These are phyloP conservation scores for Wickerhamomyces chambardii DNA, from an alignment of 805 yeast species.

Conservation along the genomic window DNA sequence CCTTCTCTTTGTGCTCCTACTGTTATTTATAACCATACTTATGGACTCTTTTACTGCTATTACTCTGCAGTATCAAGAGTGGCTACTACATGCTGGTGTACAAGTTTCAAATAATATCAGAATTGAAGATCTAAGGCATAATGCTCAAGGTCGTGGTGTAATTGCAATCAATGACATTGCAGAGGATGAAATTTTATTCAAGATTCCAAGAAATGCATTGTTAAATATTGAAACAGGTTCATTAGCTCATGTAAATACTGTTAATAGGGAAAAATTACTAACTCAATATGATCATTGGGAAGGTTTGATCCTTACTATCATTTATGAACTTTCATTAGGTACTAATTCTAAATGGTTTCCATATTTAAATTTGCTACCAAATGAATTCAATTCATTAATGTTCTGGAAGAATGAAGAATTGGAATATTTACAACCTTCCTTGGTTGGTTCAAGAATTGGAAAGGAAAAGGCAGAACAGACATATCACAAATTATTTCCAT, in stretches of 20 bases:
- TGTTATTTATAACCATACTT: too few relatives aligned
- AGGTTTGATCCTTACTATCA: slow-evolving; percentile 56
- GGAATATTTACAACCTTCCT: slow-evolving; percentile 53
- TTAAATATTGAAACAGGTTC: slow-evolving; percentile 54
- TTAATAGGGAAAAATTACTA: slow-evolving; percentile 24
- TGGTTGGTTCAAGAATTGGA: slow-evolving; percentile 65
- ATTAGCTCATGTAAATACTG: slow-evolving; percentile 23
- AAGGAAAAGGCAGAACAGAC: slow-evolving; percentile 52
- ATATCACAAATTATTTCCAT: slow-evolving; percentile 37
- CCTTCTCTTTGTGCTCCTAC: too few relatives aligned
- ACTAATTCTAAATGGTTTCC: slow-evolving; percentile 52
- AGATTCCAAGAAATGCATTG: slow-evolving; percentile 51
- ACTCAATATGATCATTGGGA: slow-evolving; percentile 63
- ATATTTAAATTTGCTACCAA: slow-evolving; percentile 69
- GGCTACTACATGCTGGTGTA: slow-evolving; percentile 36
- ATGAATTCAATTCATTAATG: slow-evolving; percentile 56
- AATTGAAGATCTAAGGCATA: slow-evolving; percentile 49
- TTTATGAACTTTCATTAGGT: slow-evolving; percentile 46
- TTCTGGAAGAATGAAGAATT: slow-evolving; percentile 70
- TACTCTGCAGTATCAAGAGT: slow-evolving; percentile 32
- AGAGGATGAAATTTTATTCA: slow-evolving; percentile 57
- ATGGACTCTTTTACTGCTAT: slow-evolving; percentile 16
- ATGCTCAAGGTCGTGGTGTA: slow-evolving; percentile 72
- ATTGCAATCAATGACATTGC: slow-evolving; percentile 53
- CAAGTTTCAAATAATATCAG: slow-evolving; percentile 45